Evolutionary conservation across 2,329 filamentous ascomycete species (phyloP).

Genomic region (Bipolaris oryzae): DNA sequence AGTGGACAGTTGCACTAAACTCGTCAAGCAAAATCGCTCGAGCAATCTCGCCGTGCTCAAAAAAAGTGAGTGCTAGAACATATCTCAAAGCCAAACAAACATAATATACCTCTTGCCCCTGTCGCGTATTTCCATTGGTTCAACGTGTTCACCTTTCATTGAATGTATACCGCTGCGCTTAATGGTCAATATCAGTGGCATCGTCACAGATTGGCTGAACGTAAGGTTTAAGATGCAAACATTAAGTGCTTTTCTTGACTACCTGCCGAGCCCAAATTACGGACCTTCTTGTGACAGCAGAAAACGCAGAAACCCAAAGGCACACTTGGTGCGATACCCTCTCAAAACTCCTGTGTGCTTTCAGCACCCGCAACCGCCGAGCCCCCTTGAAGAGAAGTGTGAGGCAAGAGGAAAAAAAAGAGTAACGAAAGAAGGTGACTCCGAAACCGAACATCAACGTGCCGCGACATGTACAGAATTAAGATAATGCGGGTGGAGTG

Average conservation of each 20-base stretch:
- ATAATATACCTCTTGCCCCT: background rate
- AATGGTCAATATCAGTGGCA: background rate
- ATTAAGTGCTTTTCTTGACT: slow-evolving; percentile 33
- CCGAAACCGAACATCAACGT: slow-evolving; percentile 15
- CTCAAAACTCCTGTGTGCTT: slow-evolving; percentile 27
- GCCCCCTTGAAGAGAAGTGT: slow-evolving; percentile 12
- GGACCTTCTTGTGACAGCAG: slow-evolving; percentile 10
- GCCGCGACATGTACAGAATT: slow-evolving; percentile 25
- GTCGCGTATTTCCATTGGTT: background rate
- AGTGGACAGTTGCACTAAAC: background rate
- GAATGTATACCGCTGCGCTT: background rate
- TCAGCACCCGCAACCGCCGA: slow-evolving; percentile 16
- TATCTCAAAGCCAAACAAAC: background rate
- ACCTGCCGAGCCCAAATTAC: slow-evolving; percentile 16
- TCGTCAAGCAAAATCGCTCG: background rate
- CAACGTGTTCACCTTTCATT: background rate
- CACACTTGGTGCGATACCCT: slow-evolving; percentile 25
- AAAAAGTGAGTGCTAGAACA: background rate
- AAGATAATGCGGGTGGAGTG: slow-evolving; percentile 30
- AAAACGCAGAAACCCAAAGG: slow-evolving; percentile 15
- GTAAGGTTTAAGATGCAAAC: slow-evolving; percentile 22
- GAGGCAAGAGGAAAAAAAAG: slow-evolving; percentile 16
- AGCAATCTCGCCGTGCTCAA: background rate
- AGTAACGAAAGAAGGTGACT: slow-evolving; percentile 18
- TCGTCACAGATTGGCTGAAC: background rate